Percentiles rank a stretch among this genome's conserved stretches.
Evolutionary conservation across 2,329 filamentous ascomycete species (phyloP).

Genomic region (Hymenoscyphus linearis): DNA sequence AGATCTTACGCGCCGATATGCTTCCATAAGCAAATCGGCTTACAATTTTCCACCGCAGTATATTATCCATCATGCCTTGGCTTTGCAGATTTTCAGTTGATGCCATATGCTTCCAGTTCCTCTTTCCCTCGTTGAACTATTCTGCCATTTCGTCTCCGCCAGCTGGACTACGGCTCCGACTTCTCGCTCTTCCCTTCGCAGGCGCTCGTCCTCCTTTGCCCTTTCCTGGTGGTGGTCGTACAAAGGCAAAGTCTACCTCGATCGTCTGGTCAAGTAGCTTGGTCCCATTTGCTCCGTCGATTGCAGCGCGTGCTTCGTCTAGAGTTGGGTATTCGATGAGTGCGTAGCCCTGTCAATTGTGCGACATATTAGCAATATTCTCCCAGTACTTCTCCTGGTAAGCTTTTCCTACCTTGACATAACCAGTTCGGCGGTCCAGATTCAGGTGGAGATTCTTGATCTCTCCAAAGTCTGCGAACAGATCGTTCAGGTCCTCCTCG

Average conservation of each 20-base stretch:
- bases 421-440: constrained; percentile 74
- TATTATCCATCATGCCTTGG: neutral
- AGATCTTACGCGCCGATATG: constrained; percentile 11
- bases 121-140: constrained; percentile 7
- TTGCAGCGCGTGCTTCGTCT: constrained; percentile 73
- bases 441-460: constrained; percentile 86
- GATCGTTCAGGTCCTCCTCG: constrained; percentile 76
- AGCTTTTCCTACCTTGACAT: constrained; percentile 64
- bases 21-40: constrained; percentile 11
- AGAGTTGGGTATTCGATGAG: constrained; percentile 80
- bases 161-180: constrained; percentile 31
- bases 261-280: constrained; percentile 80
- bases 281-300: constrained; percentile 70
- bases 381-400: neutral
- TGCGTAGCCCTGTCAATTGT: constrained; percentile 62
- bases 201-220: constrained; percentile 33
- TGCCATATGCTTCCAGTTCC: neutral
- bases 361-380: constrained; percentile 3
- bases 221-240: constrained; percentile 67
- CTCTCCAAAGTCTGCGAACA: constrained; percentile 78
- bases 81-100: neutral
- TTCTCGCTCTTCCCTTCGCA: constrained; percentile 31
- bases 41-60: neutral
- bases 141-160: constrained; percentile 25
- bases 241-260: constrained; percentile 78